These are phyloP conservation scores for Sungouiella thailandica DNA, from an alignment of 805 yeast species.

Conservation along the genomic window DNA sequence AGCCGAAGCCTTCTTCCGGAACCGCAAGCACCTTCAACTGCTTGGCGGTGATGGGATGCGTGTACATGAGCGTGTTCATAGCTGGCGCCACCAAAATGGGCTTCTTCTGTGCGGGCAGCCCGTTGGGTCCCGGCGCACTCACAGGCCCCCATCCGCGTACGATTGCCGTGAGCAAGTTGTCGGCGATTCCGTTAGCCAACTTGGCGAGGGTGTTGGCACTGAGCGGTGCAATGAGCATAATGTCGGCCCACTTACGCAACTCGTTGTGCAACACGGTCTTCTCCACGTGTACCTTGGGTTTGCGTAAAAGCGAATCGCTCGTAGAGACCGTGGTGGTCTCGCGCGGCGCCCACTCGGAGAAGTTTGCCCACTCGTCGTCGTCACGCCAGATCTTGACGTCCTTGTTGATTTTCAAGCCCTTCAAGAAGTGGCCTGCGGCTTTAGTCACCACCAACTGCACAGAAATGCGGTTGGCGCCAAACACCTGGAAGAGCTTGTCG, in stretches of 20 bases:
- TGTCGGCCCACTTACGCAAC: constrained; percentile 44
- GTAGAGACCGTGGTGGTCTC: constrained; percentile 17
- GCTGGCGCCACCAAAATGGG: constrained; percentile 46
- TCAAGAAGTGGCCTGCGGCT: constrained; percentile 66
- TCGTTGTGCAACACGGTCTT: constrained; percentile 40
- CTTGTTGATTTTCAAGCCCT: constrained; percentile 57
- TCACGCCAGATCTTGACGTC: constrained; percentile 89
- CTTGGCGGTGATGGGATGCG: constrained; percentile 41
- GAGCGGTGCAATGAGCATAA: constrained; percentile 41
- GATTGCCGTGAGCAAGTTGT: constrained; percentile 39
- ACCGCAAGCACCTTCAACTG: constrained; percentile 30
- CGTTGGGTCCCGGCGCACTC: constrained; percentile 9
- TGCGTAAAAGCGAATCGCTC: constrained; percentile 9
- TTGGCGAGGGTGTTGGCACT: constrained; percentile 44
- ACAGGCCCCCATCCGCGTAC: constrained; percentile 39
- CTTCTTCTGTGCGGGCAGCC: constrained; percentile 19
- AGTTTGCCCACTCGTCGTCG: constrained; percentile 80
- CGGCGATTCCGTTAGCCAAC: constrained; percentile 40
- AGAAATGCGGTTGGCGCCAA: constrained; percentile 62
- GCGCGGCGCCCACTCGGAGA: constrained; percentile 20
- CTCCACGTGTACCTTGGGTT: constrained; percentile 13
- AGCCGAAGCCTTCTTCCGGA: constrained; percentile 37
- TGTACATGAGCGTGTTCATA: constrained; percentile 45
- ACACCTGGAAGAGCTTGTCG: constrained; percentile 76
- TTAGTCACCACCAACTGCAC: constrained; percentile 83